Percentiles rank a stretch among this genome's conserved stretches.
Conservation (phyloP, 768 basidiomycete genomes). For the Leccinellum rugosiceps region DNA sequence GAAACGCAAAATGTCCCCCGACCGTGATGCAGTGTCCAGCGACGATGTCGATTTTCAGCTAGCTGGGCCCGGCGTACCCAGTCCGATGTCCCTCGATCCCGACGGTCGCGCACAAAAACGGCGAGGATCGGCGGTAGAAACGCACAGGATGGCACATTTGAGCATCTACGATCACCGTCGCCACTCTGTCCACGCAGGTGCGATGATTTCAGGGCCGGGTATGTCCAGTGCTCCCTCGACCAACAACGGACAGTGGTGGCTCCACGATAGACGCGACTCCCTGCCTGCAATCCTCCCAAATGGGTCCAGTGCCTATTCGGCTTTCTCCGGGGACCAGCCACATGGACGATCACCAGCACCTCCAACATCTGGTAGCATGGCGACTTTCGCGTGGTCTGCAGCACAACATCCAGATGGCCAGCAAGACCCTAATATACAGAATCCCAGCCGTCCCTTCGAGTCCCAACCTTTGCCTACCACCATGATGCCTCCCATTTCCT, state of each 20-base stretch:
- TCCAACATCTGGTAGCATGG: constrained; percentile 57
- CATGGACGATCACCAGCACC: constrained; percentile 57
- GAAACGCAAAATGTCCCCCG: constrained; percentile 82
- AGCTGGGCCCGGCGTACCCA: constrained; percentile 64
- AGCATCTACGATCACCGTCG: constrained; percentile 72
- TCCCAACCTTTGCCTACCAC: constrained; percentile 42
- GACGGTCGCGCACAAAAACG: constrained; percentile 77
- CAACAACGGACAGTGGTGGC: constrained; percentile 49
- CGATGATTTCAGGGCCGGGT: constrained; percentile 31
- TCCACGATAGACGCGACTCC: constrained; percentile 70
- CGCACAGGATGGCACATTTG: constrained; percentile 69
- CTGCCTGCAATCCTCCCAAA: constrained; percentile 67
- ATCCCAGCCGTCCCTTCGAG: constrained; percentile 46
- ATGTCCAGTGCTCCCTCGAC: constrained; percentile 18
- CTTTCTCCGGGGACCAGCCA: constrained; percentile 61
- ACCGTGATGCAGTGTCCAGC: constrained; percentile 49
- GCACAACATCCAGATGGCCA: constrained; percentile 44
- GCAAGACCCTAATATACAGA: constrained; percentile 41
- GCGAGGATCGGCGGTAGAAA: constrained; percentile 80
- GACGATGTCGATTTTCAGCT: constrained; percentile 69
- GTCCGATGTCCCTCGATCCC: constrained; percentile 52
- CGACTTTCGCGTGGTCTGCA: constrained; percentile 73
- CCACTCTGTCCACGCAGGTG: constrained; percentile 68
- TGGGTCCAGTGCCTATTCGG: constrained; percentile 53
- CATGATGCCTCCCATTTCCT: constrained; percentile 59